Base-by-base conservation (phyloP, 129 eudicot genomes). In the Flaveria ramosissima region DNA sequence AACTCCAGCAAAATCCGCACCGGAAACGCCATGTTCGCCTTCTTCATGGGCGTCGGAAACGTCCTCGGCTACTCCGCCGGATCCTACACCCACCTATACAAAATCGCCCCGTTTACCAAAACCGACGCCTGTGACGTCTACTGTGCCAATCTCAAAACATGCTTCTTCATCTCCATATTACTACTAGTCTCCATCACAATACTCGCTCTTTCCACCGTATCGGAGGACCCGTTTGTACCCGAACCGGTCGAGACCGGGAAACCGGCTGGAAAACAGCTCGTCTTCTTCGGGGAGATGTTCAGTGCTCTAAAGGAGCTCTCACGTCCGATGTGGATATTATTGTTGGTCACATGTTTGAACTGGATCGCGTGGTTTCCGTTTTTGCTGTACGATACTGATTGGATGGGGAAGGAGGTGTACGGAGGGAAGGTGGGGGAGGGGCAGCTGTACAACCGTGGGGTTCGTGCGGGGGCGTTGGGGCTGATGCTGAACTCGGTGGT, bases 41-140 rank as follows among this genome's bases (percentile, higher is more conserved):
- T 93, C 41, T 93, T 93, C 83, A 93, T 90, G 97, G 98, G 90
- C 0, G 96, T 93, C 2, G 97, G 98, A 2, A 93, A 88, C 68
- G 86, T 93, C 0, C 57, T 91, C 2, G 98, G 98, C 0, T 93
- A 93, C 76, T 89, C 98, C 2, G 97, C 97, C 9, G 97, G 98
- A 0, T 83, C 96, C 0, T 93, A 93, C 88, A 70, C 82, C 1
- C 79, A 84, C 47, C 85, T 93, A 0, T 88, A 88, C 82, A 67
- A 55, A n/a, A 3, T 87, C 47, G 83, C 82, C 60, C 97, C 98
- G 0, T 93, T 90, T 14, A 77, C 98, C 0, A 76, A 74, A 60
- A 93, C 98, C 3, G 43, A 36, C 30, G 93, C 98, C 0, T 93
- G 98, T 10, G 91, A 90, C 21, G n/a, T 82, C 2, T 93, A 93